Conservation (phyloP, 2,329 filamentous ascomycete species). For the Elsinoe necatrix region DNA sequence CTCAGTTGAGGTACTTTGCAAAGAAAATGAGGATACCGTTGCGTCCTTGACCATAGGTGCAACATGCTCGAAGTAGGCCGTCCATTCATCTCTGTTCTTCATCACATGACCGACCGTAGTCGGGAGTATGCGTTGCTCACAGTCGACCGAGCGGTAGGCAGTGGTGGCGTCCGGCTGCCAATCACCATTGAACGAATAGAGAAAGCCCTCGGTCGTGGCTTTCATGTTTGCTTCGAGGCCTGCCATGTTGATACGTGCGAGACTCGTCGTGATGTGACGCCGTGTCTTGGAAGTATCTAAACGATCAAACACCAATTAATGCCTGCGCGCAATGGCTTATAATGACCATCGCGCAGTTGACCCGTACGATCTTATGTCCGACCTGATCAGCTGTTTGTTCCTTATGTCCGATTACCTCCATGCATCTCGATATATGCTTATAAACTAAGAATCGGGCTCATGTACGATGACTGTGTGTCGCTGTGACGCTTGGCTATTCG, state of each 20-base stretch:
- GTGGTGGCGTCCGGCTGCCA: slow-evolving; percentile 18
- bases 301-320: no score
- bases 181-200: slow-evolving; percentile 20
- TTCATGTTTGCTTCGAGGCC: slow-evolving; percentile 19
- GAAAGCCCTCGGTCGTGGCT: slow-evolving; percentile 19
- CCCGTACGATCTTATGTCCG: no score
- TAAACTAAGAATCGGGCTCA: no score
- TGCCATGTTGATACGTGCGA: slow-evolving; percentile 40
- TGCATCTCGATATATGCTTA: no score
- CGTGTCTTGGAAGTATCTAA: no score
- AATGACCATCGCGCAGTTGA: no score
- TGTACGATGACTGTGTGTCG: no score
- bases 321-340: no score
- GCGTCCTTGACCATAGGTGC: slow-evolving; percentile 17
- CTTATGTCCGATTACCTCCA: no score
- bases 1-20: not conserved
- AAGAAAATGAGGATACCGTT: slow-evolving; percentile 14
- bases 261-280: no score
- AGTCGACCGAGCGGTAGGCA: slow-evolving; percentile 17
- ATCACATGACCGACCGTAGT: slow-evolving; percentile 13
- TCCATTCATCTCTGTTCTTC: slow-evolving; percentile 18
- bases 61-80: slow-evolving; percentile 18
- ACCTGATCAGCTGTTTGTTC: no score
- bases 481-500: no score
- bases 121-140: slow-evolving; percentile 19